Percentiles rank a stretch among this genome's conserved stretches.
These are phyloP conservation scores for Tuber microsphaerosporum DNA, from an alignment of 495 filamentous ascomycete genomes.

Conservation along the genomic window DNA sequence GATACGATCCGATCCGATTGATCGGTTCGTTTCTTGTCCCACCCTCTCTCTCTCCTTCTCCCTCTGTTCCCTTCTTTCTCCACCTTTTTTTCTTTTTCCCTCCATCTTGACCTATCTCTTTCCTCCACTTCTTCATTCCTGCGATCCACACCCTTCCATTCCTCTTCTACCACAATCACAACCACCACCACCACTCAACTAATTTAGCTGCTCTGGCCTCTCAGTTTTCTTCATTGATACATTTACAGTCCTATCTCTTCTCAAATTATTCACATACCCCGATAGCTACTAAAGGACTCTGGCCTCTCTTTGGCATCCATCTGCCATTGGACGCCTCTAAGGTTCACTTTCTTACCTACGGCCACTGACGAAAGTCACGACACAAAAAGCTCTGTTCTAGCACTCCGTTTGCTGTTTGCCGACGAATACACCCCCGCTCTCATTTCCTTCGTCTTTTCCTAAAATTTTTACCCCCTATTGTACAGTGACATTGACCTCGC, in stretches of 20 bases:
- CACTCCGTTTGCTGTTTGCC: neutral
- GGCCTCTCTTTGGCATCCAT: neutral
- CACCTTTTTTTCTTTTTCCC: constrained; percentile 36
- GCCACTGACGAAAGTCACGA: neutral
- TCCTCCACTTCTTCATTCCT: constrained; percentile 19
- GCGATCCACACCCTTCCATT: neutral
- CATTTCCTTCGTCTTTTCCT: constrained; percentile 19
- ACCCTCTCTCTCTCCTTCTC: constrained; percentile 37
- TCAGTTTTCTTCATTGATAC: neutral
- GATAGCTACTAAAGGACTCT: neutral
- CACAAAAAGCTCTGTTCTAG: neutral
- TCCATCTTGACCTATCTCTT: constrained; percentile 15
- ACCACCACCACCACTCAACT: constrained; percentile 13
- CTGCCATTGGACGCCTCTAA: neutral
- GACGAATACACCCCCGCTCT: constrained; percentile 15
- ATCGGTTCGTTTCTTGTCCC: constrained; percentile 16
- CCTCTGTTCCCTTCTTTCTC: constrained; percentile 18
- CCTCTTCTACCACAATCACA: constrained; percentile 13
- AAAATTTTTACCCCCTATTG: constrained; percentile 13
- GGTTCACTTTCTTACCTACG: neutral
- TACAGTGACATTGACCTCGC: constrained; percentile 29
- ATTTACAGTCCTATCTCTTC: neutral
- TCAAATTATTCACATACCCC: neutral
- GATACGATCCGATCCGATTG: constrained; percentile 33
- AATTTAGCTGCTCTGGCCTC: constrained; percentile 13